phyloP scores from a whole-genome alignment of 2,329 filamentous ascomycete species.

The Aspergillus oerlinghausenensis region DNA sequence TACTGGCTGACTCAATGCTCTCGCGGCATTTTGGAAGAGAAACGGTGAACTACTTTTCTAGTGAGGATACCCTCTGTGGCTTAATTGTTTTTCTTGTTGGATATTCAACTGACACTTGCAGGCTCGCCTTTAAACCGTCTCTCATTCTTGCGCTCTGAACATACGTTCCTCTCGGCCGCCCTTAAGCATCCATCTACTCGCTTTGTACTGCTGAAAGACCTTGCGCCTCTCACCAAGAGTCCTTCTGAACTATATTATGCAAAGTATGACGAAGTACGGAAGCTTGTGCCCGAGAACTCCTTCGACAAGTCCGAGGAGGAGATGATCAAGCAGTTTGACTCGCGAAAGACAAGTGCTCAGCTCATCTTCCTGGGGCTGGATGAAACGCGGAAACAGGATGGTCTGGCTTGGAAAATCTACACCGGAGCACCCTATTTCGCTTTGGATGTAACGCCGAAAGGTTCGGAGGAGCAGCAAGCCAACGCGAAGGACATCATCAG shows the following conservation, averaged over 20 bases:
- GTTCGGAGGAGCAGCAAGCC: constrained; percentile 53
- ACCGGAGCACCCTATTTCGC: constrained; percentile 82
- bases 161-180: constrained; percentile 45
- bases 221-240: constrained; percentile 67
- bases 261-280: constrained; percentile 62
- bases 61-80: constrained; percentile 24
- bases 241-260: constrained; percentile 63
- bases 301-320: constrained; percentile 71
- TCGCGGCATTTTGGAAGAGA: constrained; percentile 47
- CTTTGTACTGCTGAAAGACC: constrained; percentile 75
- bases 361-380: constrained; percentile 83
- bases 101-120: constrained; percentile 15
- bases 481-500: constrained; percentile 56
- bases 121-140: constrained; percentile 48
- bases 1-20: constrained; percentile 54
- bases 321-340: constrained; percentile 69
- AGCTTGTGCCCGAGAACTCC: constrained; percentile 66
- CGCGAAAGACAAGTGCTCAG: constrained; percentile 60
- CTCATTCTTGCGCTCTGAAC: constrained; percentile 46
- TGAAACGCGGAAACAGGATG: constrained; percentile 51
- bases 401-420: constrained; percentile 54
- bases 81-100: not conserved
- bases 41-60: constrained; percentile 49
- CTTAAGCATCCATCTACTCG: constrained; percentile 44
- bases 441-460: constrained; percentile 75